Evolutionary conservation across 768 basidiomycete genomes (phyloP).

Genomic region (Tylopilus intermedius): DNA sequence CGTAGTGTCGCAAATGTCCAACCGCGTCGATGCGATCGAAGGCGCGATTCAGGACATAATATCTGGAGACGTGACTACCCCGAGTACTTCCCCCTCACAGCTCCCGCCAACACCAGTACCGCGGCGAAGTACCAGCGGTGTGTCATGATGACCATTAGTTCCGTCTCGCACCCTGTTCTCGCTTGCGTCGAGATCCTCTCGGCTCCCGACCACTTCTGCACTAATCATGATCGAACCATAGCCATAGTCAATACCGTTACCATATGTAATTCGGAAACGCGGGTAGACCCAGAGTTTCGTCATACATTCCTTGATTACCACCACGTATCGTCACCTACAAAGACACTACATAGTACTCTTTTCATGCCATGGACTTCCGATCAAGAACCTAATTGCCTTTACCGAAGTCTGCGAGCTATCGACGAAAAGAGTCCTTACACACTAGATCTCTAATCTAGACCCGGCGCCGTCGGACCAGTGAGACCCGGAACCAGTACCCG

Average conservation of each 20-base stretch:
- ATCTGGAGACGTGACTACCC: constrained; percentile 54
- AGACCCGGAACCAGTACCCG: constrained; percentile 27
- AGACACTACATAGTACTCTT: too few species aligned
- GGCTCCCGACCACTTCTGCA: constrained; percentile 10
- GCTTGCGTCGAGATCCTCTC: constrained; percentile 13
- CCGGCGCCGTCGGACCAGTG: constrained; percentile 22
- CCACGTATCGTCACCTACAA: too few species aligned
- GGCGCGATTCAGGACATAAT: constrained; percentile 91
- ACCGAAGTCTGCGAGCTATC: constrained; percentile 4
- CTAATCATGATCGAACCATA: constrained; percentile 16
- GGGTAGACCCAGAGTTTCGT: not conserved
- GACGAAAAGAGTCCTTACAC: constrained; percentile 8
- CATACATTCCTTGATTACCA: not conserved
- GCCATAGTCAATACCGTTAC: not conserved
- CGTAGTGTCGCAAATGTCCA: constrained; percentile 89
- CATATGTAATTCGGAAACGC: constrained; percentile 12
- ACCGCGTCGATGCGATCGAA: constrained; percentile 84
- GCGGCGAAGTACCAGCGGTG: constrained; percentile 40
- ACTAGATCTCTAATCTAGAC: constrained; percentile 23
- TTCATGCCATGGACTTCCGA: constrained; percentile 2
- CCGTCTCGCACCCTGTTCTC: constrained; percentile 9
- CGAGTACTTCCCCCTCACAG: constrained; percentile 57
- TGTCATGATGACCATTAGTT: constrained; percentile 15
- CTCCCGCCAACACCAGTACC: constrained; percentile 29
- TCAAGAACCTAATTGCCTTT: constrained; percentile 7